Base-by-base conservation (phyloP, 2,329 filamentous ascomycete species). In the Emmonsiellopsis sp. region DNA sequence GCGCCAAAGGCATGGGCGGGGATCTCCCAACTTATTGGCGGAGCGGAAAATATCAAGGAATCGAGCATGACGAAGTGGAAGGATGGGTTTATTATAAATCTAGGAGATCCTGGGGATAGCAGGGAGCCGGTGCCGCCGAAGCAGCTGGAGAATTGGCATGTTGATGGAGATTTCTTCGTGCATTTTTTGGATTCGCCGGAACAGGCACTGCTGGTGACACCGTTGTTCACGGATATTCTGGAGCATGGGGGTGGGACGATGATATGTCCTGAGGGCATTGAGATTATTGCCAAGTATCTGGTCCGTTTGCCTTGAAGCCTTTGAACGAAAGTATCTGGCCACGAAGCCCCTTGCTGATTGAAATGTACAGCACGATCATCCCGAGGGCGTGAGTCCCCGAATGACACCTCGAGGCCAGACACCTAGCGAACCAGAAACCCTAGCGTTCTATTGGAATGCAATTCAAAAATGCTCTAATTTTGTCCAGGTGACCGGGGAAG, bases 151-250 rank as follows among this genome's bases (percentile, higher is more conserved):
- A 73, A 73, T 21, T 87, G 84, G 84, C 84, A 87, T 66, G 81
- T 85, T 14, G 84, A 87, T 66, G 84, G 84, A 7, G 84, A 87
- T 59, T 87, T 86, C 66, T 87, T 87, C 64, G 75, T 84, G 5
- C 84, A 87, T 69, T 88, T 83, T 59, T 77, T 88, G 37, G 84
- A 87, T 63, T 84, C 79, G 17, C 80, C 80, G 0, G 85, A 88
- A 69, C 85, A 88, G 65, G 85, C 75, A 0, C 68, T 87, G 11
- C 73, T 87, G 1, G 82, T 87, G 10, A 86, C 85, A 42, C 84
- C 84, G 1, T 66, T 87, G 5, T 87, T 84, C 69, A 82, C 76
- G 0, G 83, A 87, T 62, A 80, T 87, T 50, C 68, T 71, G 7
- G 67, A 78, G 0, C 73, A 76, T 36, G 83, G 81, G 5, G 85